phyloP scores from a whole-genome alignment of 352 stramenopile genomes.

The Phytophthora niederhauseri region DNA sequence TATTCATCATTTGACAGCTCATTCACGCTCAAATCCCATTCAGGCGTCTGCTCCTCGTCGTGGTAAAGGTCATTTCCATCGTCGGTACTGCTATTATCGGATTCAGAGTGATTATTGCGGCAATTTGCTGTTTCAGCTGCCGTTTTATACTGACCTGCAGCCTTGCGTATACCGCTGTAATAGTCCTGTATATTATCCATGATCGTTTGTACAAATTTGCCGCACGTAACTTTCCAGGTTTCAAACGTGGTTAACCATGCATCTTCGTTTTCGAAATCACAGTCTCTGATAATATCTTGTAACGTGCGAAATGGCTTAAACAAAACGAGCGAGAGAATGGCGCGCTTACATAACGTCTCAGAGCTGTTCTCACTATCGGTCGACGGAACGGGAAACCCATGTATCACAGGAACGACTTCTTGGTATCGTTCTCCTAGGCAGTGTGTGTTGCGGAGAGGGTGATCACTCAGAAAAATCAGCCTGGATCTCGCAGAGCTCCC shows the following conservation, averaged over 20 bases:
- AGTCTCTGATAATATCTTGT: neutral
- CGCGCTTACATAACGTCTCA: neutral
- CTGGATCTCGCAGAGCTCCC: neutral
- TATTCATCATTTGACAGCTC: neutral
- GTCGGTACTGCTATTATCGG: neutral
- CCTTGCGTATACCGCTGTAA: neutral
- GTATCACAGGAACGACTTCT: constrained; percentile 8
- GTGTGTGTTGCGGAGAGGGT: neutral
- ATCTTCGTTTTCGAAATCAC: neutral
- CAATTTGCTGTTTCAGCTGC: neutral
- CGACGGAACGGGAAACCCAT: neutral
- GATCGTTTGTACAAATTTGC: neutral
- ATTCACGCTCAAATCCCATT: neutral
- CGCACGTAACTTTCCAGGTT: neutral
- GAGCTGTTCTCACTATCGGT: neutral
- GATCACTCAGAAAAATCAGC: neutral
- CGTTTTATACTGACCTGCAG: neutral
- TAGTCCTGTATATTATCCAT: constrained; percentile 13
- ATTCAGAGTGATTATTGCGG: neutral
- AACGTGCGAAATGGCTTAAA: constrained; percentile 1
- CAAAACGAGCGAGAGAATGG: neutral
- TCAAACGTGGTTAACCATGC: neutral
- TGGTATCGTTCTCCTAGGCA: neutral
- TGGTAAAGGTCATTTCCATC: neutral
- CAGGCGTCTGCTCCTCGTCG: neutral